Conservation (phyloP, 1,284 basidiomycete genomes). For the Heterobasidion occidentale region DNA sequence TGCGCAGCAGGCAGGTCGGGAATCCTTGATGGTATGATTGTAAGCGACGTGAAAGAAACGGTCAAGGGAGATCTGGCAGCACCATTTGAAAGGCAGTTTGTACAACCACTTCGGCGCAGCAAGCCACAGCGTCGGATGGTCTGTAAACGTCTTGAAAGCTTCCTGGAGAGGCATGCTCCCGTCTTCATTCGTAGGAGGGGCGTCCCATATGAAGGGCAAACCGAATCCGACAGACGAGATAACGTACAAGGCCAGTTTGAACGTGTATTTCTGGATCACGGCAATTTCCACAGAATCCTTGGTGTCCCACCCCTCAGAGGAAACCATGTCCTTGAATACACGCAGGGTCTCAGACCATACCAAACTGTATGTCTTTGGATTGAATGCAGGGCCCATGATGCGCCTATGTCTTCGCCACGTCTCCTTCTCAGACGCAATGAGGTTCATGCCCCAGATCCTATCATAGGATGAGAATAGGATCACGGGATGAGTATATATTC, state of each 20-base stretch:
- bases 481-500: not conserved
- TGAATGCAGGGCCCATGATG: constrained; percentile 13
- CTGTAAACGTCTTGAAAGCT: not conserved
- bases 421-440: constrained; percentile 9
- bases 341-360: constrained; percentile 11
- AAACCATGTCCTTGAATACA: constrained; percentile 8
- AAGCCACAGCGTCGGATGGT: constrained; percentile 6
- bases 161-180: constrained; percentile 1
- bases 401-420: constrained; percentile 12
- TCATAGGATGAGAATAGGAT: not conserved
- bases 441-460: constrained; percentile 11
- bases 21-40: constrained; percentile 8
- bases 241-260: constrained; percentile 2
- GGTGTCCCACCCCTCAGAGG: constrained; percentile 9
- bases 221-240: constrained; percentile 2
- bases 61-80: not conserved
- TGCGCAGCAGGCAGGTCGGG: constrained; percentile 20
- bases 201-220: not conserved
- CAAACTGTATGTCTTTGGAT: constrained; percentile 9
- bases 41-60: not conserved
- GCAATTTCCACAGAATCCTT: not conserved
- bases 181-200: not conserved
- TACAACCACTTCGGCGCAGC: constrained; percentile 33
- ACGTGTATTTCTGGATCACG: not conserved
- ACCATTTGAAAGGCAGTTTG: constrained; percentile 35